These are phyloP conservation scores for Mycena haematopus DNA, from an alignment of 768 basidiomycete genomes.

Conservation along the genomic window DNA sequence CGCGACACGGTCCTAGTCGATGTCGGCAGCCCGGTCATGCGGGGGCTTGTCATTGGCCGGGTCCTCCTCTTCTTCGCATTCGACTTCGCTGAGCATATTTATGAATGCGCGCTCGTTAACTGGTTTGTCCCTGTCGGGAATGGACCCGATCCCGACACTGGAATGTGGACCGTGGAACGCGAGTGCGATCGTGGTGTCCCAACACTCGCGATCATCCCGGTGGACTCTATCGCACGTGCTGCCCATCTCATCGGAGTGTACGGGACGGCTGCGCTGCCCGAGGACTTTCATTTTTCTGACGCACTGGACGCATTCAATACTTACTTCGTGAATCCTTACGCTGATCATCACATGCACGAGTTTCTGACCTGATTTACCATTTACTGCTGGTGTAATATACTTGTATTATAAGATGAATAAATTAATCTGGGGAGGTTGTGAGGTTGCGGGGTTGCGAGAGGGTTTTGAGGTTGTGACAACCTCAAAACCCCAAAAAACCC, in stretches of 20 bases:
- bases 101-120: slow-evolving; percentile 37
- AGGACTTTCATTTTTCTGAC: slow-evolving; percentile 30
- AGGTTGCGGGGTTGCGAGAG: too few species aligned
- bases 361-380: too few species aligned
- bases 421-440: too few species aligned
- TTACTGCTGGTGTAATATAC: too few species aligned
- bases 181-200: slow-evolving; percentile 19
- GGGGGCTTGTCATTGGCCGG: slow-evolving; percentile 35
- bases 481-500: too few species aligned
- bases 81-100: slow-evolving; percentile 7
- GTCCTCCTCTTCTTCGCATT: slow-evolving; percentile 41
- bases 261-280: slow-evolving; percentile 31
- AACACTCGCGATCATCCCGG: slow-evolving; percentile 30
- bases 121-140: slow-evolving; percentile 33
- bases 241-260: slow-evolving; percentile 39
- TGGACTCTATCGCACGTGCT: slow-evolving; percentile 36
- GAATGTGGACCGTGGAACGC: slow-evolving; percentile 41
- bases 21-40: slow-evolving; percentile 33
- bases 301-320: slow-evolving; percentile 30
- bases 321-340: slow-evolving; percentile 41
- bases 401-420: too few species aligned
- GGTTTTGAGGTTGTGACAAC: too few species aligned
- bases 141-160: slow-evolving; percentile 34
- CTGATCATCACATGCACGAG: slow-evolving; percentile 42
- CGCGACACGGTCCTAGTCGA: slow-evolving; percentile 40